Percentiles rank a stretch among this genome's conserved stretches.
These are phyloP conservation scores for Papiliotrema nemorosa DNA, from an alignment of 1,284 basidiomycete species.

Conservation along the genomic window DNA sequence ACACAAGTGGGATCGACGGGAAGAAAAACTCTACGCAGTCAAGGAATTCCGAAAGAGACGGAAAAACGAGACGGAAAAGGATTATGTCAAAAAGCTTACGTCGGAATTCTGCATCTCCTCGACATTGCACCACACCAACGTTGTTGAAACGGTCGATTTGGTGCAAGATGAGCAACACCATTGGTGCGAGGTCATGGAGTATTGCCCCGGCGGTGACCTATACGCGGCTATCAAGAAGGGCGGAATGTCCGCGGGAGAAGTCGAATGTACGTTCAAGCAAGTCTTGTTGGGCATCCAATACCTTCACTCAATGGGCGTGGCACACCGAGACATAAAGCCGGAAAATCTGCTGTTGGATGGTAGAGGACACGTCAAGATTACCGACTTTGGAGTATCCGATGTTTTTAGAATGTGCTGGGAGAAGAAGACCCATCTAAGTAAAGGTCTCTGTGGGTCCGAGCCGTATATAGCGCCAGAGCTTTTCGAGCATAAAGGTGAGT, in stretches of 20 bases:
- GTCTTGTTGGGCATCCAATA: slow-evolving; percentile 84
- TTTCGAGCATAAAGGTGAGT: slow-evolving; percentile 91
- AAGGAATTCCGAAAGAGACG: slow-evolving; percentile 98
- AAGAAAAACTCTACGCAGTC: slow-evolving; percentile 98
- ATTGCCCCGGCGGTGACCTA: slow-evolving; percentile 93
- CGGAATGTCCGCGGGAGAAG: slow-evolving; percentile 87
- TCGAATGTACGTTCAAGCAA: slow-evolving; percentile 98
- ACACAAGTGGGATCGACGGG: slow-evolving; percentile 96
- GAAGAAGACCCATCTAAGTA: slow-evolving; percentile 91
- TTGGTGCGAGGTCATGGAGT: slow-evolving; percentile 99
- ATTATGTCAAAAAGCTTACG: slow-evolving; percentile 99
- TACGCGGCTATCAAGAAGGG: slow-evolving; percentile 98
- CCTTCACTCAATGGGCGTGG: slow-evolving; percentile 91
- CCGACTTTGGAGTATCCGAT: slow-evolving; percentile 97
- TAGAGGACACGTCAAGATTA: slow-evolving; percentile 94
- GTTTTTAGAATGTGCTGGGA: slow-evolving; percentile 99
- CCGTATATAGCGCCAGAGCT: slow-evolving; percentile 99
- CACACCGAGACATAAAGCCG: slow-evolving; percentile 96
- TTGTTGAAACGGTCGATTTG: slow-evolving; percentile 98
- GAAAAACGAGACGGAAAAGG: slow-evolving; percentile 98
- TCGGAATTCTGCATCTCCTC: slow-evolving; percentile 99
- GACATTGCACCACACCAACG: slow-evolving; percentile 90
- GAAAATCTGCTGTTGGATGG: slow-evolving; percentile 95
- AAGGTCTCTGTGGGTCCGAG: slow-evolving; percentile 94
- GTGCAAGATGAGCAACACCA: slow-evolving; percentile 93